Percentiles rank a stretch among this genome's conserved stretches.
These are phyloP conservation scores for Gossypium anomalum DNA, from an alignment of 345 rosid species.

Conservation along the genomic window DNA sequence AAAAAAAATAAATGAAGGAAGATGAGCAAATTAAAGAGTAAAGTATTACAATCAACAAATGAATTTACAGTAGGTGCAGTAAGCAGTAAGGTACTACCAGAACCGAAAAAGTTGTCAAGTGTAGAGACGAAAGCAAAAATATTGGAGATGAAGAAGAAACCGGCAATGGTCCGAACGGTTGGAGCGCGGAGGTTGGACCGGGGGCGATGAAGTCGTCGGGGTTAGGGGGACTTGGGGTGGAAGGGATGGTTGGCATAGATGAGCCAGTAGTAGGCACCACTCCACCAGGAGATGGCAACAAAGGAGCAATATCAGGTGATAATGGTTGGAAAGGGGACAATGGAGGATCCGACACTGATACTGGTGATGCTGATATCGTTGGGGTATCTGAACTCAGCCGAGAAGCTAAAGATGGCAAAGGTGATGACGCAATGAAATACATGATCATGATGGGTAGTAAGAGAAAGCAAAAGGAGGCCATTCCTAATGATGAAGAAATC, in stretches of 20 bases:
- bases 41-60: neutral
- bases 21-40: neutral
- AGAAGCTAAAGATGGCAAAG: slow-evolving; percentile 33
- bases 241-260: slow-evolving; percentile 68
- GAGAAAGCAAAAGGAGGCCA: slow-evolving; percentile 48
- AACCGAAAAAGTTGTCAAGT: slow-evolving; percentile 5
- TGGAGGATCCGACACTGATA: slow-evolving; percentile 28
- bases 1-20: neutral
- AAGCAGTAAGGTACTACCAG: slow-evolving; percentile 18
- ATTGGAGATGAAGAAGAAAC: slow-evolving; percentile 35
- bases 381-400: slow-evolving; percentile 18
- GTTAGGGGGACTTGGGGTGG: slow-evolving; percentile 81
- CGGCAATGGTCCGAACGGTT: slow-evolving; percentile 46
- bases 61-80: slow-evolving; percentile 2
- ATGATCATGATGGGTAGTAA: slow-evolving; percentile 25
- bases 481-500: slow-evolving; percentile 54
- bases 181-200: slow-evolving; percentile 40
- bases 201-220: slow-evolving; percentile 41
- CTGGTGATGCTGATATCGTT: slow-evolving; percentile 33
- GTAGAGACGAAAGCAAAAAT: neutral
- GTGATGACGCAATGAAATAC: slow-evolving; percentile 29
- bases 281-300: slow-evolving; percentile 67
- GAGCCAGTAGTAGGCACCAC: slow-evolving; percentile 39
- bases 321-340: slow-evolving; percentile 41
- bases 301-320: slow-evolving; percentile 77